Base-by-base conservation (phyloP, 805 yeast species). In the Hanseniaspora vineae region DNA sequence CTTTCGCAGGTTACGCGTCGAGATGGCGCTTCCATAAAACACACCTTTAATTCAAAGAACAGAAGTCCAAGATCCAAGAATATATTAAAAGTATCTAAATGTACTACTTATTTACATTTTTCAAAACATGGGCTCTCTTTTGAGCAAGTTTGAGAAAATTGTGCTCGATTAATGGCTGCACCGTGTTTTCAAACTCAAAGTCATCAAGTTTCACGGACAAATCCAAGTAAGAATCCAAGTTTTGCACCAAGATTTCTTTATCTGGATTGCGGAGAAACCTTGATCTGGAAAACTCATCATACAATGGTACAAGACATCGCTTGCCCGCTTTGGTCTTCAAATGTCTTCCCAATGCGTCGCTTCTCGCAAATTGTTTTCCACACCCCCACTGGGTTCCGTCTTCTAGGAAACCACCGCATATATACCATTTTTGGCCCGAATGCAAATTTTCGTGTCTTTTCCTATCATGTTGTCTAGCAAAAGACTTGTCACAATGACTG, bases 321-420 rank as follows among this genome's bases (percentile, higher is more conserved):
- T 80, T 78, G 4, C 92, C 92, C 32, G 83, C 77, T 54, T 81
- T 90, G 0, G 94, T 83, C 56, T 83, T 75, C 61, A 84, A 83
- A 64, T 84, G 94, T 55, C 92, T 70, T 6, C 85, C 77, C 46
- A 84, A 63, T 0, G 90, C 92, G 66, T 84, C 94, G 35, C 85
- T 77, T 54, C 94, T 65, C 3, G 89, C 90, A 67, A 84, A 84
- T 55, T 75, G 72, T 66, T 80, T 81, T 6, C 84, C 84, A 64
- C 94, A 84, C 0, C 94, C 94, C 94, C 94, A 84, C 17, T 11
- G 6, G 9, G 31, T 8, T 15, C 35, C 31, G 13, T 35, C 14
- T 51, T 75, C 72, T 48, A 82, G 62, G 3, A 65, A 57, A 1
- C 94, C 94, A 51, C 74, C 75, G 61, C 94, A 84, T 54, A 80